Evolutionary conservation across 208 protist genomes (phyloP), one percentile per base, ranked within the genome.

Genomic region (Leishmania guyanensis): DNA sequence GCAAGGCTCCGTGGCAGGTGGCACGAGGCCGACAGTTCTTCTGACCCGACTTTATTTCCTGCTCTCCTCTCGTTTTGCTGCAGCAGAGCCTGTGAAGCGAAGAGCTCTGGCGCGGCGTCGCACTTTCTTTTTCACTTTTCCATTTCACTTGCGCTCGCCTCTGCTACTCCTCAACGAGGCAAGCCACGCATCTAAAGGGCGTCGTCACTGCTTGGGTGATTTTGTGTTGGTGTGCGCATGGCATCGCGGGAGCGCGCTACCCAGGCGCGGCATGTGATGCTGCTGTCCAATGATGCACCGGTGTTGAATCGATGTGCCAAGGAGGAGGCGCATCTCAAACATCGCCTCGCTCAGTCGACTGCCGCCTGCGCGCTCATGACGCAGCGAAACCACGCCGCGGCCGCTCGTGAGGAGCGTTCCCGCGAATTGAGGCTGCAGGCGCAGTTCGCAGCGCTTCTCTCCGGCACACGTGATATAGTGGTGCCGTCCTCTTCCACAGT

Each of bases 281-380:
- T 89, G 62, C 85, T 94, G 51, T 46, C 77, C 9, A 75, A 84
- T 77, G 81, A 88, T 68, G 81, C 80, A 0, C 88, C 91, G 8
- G 86, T 92, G 6, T 58, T 83, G 62, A 93, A 88, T 62, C 82
- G 82, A n/a, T 85, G 82, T 64, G 77, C 54, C 12, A 81, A 82
- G 72, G 82, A 85, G 54, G 77, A 85, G n/a, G 72, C 73, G n/a
- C 82, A 82, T 54, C 72, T 85, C 14, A 77, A 85, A 48, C 77
- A 85, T 54, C 82, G 77, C 3, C 77, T 85, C 17, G 82, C 82
- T 26, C 77, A 81, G 54, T 81, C 82, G 58, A 85, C 82, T 36
- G 77, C 82, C 33, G 73, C 77, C 33, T 50, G 65, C 70, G 75
- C 62, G 5, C 77, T 74, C 54, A 69, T 51, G 70, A 48, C 71